Base-by-base conservation (phyloP, 1,284 basidiomycete species). In the Moniliophthora roreri region DNA sequence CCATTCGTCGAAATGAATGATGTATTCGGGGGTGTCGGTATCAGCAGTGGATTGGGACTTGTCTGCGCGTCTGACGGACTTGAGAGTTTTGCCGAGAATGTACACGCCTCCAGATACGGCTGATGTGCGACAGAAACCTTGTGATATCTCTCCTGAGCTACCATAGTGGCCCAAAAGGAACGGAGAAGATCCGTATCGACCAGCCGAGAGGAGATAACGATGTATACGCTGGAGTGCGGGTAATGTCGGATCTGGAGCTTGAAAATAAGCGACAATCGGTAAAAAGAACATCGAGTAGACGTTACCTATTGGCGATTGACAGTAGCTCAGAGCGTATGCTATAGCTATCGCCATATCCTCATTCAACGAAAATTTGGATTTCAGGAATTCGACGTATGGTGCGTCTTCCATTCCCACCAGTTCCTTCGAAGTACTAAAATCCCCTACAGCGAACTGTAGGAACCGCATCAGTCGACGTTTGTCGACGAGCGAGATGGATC, bases 121-220 rank as follows among this genome's bases (percentile, higher is more conserved):
- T 34, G 90, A 82, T 5, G 87, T 82, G 32, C 94, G 91, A 69
- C 94, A 96, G 67, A 95, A 98, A 0, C 93, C 94, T 69, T 97
- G 94, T 0, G 90, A 81, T n/a, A 96, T 84, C 64, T 97, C 95
- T 2, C 95, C 94, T 0, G 87, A 77, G 3, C 95, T 93, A 26
- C 96, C 96, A 66, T 98, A 98, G 62, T 98, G 95, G 0, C 93
- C 93, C 4, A 98, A 80, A 13, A 99, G 81, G 71, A 95, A 98
- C 0, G 96, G 87, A 0, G 92, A 93, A 9, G 90, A 73, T 5
- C 96, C 96, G 64, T 97, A 98, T 28, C 91, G 79, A 1, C 96
- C 95, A 11, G 87, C 74, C 1, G 93, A 92, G 38, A 77, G 82
- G 20, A 98, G 78, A 65, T 93, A 94, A 26, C 76, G 72, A 11